phyloP scores from a whole-genome alignment of 371 early-diverging fungal genomes.

The Fennellomyces sp. region DNA sequence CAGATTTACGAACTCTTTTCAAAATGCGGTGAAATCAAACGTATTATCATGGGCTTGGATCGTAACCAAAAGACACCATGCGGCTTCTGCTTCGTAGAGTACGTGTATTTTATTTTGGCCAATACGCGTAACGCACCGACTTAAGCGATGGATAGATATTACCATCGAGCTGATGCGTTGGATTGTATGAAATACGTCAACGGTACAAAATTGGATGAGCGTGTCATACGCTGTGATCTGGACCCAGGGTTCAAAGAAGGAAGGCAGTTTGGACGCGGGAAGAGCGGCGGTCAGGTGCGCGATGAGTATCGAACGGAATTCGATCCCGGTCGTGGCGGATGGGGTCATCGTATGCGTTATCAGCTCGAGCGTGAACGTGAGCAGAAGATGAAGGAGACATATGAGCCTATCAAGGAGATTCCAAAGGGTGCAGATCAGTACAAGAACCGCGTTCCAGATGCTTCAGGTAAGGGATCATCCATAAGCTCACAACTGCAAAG shows the following conservation, averaged over 20 bases:
- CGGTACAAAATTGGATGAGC: conserved; percentile 95
- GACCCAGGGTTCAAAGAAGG: conserved; percentile 97
- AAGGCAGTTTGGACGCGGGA: conserved; percentile 96
- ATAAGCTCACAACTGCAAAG: neutral
- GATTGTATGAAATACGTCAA: conserved; percentile 94
- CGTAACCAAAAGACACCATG: conserved; percentile 94
- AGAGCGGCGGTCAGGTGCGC: conserved; percentile 95
- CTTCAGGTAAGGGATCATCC: neutral
- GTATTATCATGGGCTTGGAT: conserved; percentile 99
- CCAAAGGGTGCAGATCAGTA: conserved; percentile 66
- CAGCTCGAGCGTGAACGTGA: conserved; percentile 68
- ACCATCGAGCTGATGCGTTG: conserved; percentile 83
- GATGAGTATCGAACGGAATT: conserved; percentile 95
- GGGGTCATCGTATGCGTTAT: conserved; percentile 82
- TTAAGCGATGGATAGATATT: conserved; percentile 68
- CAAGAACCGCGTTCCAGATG: conserved; percentile 46
- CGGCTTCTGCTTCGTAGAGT: conserved; percentile 99
- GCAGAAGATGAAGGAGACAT: conserved; percentile 63
- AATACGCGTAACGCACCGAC: neutral
- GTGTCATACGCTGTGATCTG: conserved; percentile 93
- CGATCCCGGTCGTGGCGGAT: conserved; percentile 96
- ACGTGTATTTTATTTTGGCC: conserved; percentile 26
- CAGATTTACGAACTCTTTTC: conserved; percentile 97
- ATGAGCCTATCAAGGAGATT: conserved; percentile 64
- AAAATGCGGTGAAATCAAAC: conserved; percentile 95